A percentile compares a stretch with the other conserved stretches of the same genome.
phyloP scores from a whole-genome alignment of 108 stramenopile species.

The Nitzschia sp. region DNA sequence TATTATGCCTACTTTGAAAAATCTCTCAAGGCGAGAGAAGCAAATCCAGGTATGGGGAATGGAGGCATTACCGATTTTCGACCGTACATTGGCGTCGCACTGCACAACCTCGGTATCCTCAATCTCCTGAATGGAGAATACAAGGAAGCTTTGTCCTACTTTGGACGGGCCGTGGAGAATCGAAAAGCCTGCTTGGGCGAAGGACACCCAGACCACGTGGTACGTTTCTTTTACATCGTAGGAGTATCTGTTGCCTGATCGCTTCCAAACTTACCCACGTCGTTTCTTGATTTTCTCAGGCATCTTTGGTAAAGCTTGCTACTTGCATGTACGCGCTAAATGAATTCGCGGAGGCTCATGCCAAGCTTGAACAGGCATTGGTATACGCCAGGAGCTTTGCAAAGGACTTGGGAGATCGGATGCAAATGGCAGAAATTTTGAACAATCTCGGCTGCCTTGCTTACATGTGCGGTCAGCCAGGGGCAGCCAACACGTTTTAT shows the following conservation, averaged over 20 bases:
- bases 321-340: constrained; percentile 46
- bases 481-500: constrained; percentile 31
- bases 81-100: constrained; percentile 35
- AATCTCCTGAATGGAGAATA: constrained; percentile 44
- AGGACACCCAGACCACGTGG: constrained; percentile 37
- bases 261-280: constrained; percentile 1
- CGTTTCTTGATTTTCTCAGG: constrained; percentile 18
- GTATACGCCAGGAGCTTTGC: constrained; percentile 14
- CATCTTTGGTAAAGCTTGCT: constrained; percentile 36
- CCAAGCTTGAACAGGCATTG: constrained; percentile 30
- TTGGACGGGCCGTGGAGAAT: constrained; percentile 33
- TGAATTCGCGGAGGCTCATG: constrained; percentile 33
- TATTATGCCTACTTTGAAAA: constrained; percentile 42
- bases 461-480: constrained; percentile 34
- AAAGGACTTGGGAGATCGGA: constrained; percentile 28
- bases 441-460: constrained; percentile 58
- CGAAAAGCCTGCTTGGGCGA: constrained; percentile 29
- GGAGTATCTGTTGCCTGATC: constrained; percentile 1
- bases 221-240: constrained; percentile 32
- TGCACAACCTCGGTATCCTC: constrained; percentile 47
- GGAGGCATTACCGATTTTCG: constrained; percentile 22
- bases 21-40: constrained; percentile 23
- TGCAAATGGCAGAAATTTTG: constrained; percentile 47
- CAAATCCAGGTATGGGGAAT: not conserved
- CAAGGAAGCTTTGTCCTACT: constrained; percentile 38